A percentile compares a stretch with the other conserved stretches of the same genome.
These are phyloP conservation scores for Phytopythium kandeliae DNA, from an alignment of 352 stramenopile species.

Conservation along the genomic window DNA sequence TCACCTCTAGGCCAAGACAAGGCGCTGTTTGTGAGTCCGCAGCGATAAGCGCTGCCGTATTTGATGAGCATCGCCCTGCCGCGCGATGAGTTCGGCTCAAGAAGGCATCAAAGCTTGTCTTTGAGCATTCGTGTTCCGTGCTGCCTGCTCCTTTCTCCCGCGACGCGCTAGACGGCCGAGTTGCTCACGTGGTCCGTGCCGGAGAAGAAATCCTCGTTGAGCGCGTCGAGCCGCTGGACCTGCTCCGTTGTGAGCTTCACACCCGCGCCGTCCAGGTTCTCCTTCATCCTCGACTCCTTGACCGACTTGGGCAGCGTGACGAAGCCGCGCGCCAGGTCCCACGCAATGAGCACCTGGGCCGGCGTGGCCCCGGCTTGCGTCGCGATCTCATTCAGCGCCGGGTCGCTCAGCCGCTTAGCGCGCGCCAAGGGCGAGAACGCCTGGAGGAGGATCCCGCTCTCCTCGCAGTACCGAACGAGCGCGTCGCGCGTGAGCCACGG, in stretches of 20 bases:
- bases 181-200: slow-evolving; percentile 30
- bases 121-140: not conserved
- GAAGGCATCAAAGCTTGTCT: too few relatives aligned
- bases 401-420: slow-evolving; percentile 34
- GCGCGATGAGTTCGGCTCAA: too few relatives aligned
- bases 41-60: not conserved
- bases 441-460: slow-evolving; percentile 32
- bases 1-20: slow-evolving; percentile 39
- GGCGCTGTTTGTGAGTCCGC: not conserved
- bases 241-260: slow-evolving; percentile 29
- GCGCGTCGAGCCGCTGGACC: slow-evolving; percentile 24
- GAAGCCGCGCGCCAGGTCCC: slow-evolving; percentile 32
- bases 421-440: slow-evolving; percentile 44
- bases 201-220: slow-evolving; percentile 31
- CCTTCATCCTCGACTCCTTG: slow-evolving; percentile 29
- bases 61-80: too few relatives aligned
- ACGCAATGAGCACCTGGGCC: slow-evolving; percentile 43
- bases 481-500: slow-evolving; percentile 49
- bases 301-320: slow-evolving; percentile 48
- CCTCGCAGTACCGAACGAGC: slow-evolving; percentile 48
- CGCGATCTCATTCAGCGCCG: slow-evolving; percentile 26
- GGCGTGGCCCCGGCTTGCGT: slow-evolving; percentile 21
- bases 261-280: slow-evolving; percentile 34
- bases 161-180: slow-evolving; percentile 18
- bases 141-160: not conserved